Evolutionary conservation across 2,329 filamentous ascomycete species (phyloP), one percentile per base, ranked within the genome.

Genomic region (Diaporthe destruens): DNA sequence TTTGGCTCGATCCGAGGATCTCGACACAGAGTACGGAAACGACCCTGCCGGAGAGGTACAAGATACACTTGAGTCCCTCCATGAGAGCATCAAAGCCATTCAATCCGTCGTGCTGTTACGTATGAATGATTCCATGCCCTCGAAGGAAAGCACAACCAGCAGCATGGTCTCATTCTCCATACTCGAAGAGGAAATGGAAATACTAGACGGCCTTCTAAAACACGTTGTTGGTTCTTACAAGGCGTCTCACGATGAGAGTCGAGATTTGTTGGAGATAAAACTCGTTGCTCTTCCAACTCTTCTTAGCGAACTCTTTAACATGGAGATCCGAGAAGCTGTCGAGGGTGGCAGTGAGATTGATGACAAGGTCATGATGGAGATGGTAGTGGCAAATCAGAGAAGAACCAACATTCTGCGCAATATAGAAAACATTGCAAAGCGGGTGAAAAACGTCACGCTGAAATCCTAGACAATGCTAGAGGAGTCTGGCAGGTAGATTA

Each of bases 281-380:
- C 49, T 70, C 9, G 42, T 18, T 12, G 23, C 44, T 2, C 55
- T 70, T 16, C 44, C 55, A 3, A 16, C 49, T 1, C 68, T 44
- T 20, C 55, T 70, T 14, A 39, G 20, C 18, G 68, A 55, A 23
- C 23, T 70, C 1, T 70, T 70, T 44, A 70, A 61, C 18, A 54
- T 23, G 44, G 44, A 53, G 2, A 61, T 57, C 5, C 23, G 11
- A 23, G 68, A 70, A 4, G 18, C 34, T 12, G 34, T 25, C 3
- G 14, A 42, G 20, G 3, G 53, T 16, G 32, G 34, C 36, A 51
- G 23, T 18, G 44, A 53, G 0, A 70, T 70, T 32, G 55, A 42
- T 7, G 55, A 70, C 0, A n/a, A 70, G 5, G 23, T 18, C 44
- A 70, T 70, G 68, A 61, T 61, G 44, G 2, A 5, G 9, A 53